Base-by-base conservation (phyloP, 495 filamentous ascomycete species). In the Cercophora scortea region DNA sequence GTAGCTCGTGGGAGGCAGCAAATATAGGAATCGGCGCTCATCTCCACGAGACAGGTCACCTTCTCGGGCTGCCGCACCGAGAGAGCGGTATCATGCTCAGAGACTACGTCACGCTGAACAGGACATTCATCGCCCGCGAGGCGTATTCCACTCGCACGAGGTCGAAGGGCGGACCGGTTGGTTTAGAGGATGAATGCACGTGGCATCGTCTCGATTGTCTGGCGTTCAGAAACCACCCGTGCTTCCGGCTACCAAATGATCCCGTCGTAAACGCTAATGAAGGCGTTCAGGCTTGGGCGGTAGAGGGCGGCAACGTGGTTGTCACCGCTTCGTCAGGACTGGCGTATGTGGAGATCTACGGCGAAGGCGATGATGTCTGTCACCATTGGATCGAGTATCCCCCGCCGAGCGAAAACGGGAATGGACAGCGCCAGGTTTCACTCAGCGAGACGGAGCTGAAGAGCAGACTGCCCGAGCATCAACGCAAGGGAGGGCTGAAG, bases 11-110 rank as follows among this genome's bases (percentile, higher is more conserved):
- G 90, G 90, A 96, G 62, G 82, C 90, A 15, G 89, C 89, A 8
- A 92, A 91, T 59, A 80, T 95, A 53, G 90, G 90, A 43, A 94
- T 96, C 57, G 90, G 91, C 8, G 90, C 90, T 25, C 90, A 95
- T 70, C 69, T 96, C 11, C 91, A 94, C 61, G 90, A 95, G 67
- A 82, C 82, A 0, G 91, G 91, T 3, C 91, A 94, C 68, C 66
- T 92, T 16, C 84, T 96, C 55, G 90, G 91, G 42, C 90, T 86
- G 55, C 89, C 91, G 8, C 89, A 93, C 63, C 89, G 88, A 60
- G 89, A 90, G 53, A 86, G 72, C 38, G 91, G 91, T 8, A 77
- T 96, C 52, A 96, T 96, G 91, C 73, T 87, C 13, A 78, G 88
- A 48, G 91, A 94, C 61, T 96, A 92, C 64, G 80, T 88, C 15